Conservation (phyloP, 495 filamentous ascomycete genomes). For the Pyronema omphalodes region DNA sequence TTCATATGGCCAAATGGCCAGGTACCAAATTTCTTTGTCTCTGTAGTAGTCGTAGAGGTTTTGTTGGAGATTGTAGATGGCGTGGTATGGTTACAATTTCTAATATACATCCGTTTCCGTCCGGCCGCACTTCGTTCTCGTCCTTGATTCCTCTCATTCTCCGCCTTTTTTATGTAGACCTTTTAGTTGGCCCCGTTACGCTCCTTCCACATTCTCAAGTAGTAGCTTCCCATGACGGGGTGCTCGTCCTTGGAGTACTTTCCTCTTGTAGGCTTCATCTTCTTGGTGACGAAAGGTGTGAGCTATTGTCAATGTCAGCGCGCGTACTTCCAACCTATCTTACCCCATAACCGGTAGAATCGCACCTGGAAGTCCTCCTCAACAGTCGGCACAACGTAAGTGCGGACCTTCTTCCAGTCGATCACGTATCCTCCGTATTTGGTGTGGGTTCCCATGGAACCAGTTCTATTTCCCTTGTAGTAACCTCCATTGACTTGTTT, state of each 20-base stretch:
- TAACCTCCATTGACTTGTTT: constrained; percentile 83
- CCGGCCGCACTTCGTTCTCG: too few relatives aligned
- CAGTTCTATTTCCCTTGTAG: constrained; percentile 88
- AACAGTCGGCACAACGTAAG: constrained; percentile 56
- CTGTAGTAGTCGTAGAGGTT: too few relatives aligned
- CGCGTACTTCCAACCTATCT: background rate
- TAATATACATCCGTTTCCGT: background rate
- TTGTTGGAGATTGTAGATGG: too few relatives aligned
- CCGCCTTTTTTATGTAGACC: background rate
- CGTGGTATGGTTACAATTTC: too few relatives aligned
- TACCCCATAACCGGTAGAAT: background rate
- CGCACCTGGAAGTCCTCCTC: constrained; percentile 54
- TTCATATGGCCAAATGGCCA: too few relatives aligned
- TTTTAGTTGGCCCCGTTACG: constrained; percentile 44
- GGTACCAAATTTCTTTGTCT: too few relatives aligned
- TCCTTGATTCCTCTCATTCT: background rate
- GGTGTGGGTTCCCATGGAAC: constrained; percentile 70
- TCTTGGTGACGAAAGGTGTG: constrained; percentile 65
- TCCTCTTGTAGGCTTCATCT: constrained; percentile 34
- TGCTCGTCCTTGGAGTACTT: constrained; percentile 32
- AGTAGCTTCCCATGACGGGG: constrained; percentile 37
- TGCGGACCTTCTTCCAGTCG: constrained; percentile 72
- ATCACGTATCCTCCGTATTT: constrained; percentile 69
- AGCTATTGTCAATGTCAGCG: constrained; percentile 35
- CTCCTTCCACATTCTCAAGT: constrained; percentile 48